Evolutionary conservation across 495 filamentous ascomycete genomes (phyloP), one percentile per base, ranked within the genome.

Genomic region (Apodospora peruviana): DNA sequence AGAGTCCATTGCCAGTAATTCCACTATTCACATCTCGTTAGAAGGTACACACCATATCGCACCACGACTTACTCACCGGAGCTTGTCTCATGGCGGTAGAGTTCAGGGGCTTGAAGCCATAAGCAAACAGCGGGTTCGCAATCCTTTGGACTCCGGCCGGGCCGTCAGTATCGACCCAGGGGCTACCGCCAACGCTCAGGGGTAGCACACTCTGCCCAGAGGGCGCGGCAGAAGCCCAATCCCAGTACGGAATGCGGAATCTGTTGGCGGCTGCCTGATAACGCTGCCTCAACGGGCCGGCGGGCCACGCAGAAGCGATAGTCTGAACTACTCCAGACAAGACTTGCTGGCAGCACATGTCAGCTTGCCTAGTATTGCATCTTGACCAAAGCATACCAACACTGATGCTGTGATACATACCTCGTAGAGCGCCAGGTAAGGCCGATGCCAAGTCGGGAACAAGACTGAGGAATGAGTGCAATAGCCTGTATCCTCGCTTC

Each of bases 391-490:
- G n/a, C n/a, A n/a, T n/a, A n/a, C n/a, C n/a, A n/a, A n/a, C n/a
- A n/a, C n/a, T n/a, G n/a, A 16, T 27, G 17, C 40, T 43, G 40
- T 4, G 20, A 19, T 22, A 43, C 60, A 54, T 66, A 84, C 83
- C 76, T 88, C 85, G 50, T 79, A 79, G 24, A 88, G 62, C 29
- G 75, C 75, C 47, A 87, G 70, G 62, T 87, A 89, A 14, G 83
- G 79, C 36, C 85, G 70, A 67, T 89, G 84, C 85, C 85, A 89
- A 17, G 82, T 76, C 32, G 77, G 74, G 55, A 88, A 88, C 25
- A 88, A 66, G 40, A 81, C 76, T 8, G 80, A 85, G 10, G 70
- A 67, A 63, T 88, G 85, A 14, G 72, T 68, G 52, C 85, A 89
- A 55, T 86, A 87, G 4, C 84, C 85, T 32, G 66, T 68, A 24